phyloP scores from a whole-genome alignment of 495 filamentous ascomycete species.

The Talaromyces liani region DNA sequence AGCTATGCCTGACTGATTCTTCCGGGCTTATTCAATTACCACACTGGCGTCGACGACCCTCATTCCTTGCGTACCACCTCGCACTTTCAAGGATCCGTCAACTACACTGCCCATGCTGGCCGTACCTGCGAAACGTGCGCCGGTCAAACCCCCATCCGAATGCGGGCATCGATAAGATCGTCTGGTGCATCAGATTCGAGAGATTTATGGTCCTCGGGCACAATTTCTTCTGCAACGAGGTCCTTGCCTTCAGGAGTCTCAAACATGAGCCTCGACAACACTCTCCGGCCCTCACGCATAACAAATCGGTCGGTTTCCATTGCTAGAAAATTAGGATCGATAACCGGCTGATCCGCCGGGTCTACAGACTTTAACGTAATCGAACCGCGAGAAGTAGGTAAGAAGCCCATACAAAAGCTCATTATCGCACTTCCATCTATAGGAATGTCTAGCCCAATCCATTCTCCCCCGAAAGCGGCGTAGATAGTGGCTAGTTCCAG shows the following conservation, averaged over 20 bases:
- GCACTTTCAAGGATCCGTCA: slow-evolving; percentile 21
- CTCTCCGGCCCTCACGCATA: not conserved
- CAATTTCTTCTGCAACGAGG: slow-evolving; percentile 2
- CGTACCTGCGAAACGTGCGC: slow-evolving; percentile 7
- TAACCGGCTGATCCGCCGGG: slow-evolving; percentile 12
- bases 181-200: not conserved
- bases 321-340: slow-evolving; percentile 17
- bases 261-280: slow-evolving; percentile 5
- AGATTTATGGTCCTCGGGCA: not conserved
- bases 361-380: slow-evolving; percentile 16
- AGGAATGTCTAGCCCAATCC: not conserved
- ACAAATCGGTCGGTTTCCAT: slow-evolving; percentile 13
- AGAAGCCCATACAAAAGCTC: slow-evolving; percentile 5
- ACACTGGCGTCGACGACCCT: slow-evolving; percentile 27
- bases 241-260: slow-evolving; percentile 10
- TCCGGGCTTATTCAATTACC: slow-evolving; percentile 5
- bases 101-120: slow-evolving; percentile 27
- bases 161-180: not conserved
- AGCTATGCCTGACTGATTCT: slow-evolving; percentile 12
- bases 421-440: slow-evolving; percentile 2
- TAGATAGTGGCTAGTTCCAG: not conserved
- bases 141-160: not conserved
- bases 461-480: not conserved
- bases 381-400: slow-evolving; percentile 12
- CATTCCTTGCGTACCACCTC: slow-evolving; percentile 21